A percentile compares a stretch with the other conserved stretches of the same genome.
phyloP scores from a whole-genome alignment of 108 stramenopile species.

The Cylindrotheca closterium region DNA sequence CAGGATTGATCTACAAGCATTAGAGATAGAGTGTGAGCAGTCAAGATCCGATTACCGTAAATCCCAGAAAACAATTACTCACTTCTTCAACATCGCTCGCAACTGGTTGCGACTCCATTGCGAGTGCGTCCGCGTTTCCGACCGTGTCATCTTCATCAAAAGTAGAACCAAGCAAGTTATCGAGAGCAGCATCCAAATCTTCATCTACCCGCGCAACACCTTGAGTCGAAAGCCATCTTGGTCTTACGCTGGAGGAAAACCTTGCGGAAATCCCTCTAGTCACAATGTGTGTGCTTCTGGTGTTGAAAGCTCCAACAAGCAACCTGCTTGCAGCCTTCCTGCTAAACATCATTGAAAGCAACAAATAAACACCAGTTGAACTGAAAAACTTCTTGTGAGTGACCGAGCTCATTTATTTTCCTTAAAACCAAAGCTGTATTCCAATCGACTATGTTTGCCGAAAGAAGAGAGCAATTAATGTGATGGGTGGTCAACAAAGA shows the following conservation, averaged over 20 bases:
- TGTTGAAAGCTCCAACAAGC: constrained; percentile 2
- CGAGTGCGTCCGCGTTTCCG: constrained; percentile 8
- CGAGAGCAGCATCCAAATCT: constrained; percentile 58
- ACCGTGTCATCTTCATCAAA: constrained; percentile 24
- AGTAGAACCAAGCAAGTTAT: constrained; percentile 49
- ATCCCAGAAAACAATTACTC: constrained; percentile 26
- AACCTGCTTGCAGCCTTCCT: constrained; percentile 2
- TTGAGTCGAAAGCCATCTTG: background rate
- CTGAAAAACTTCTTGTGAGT: background rate
- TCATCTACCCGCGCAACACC: constrained; percentile 39
- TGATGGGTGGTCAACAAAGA: no score
- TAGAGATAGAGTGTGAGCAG: background rate
- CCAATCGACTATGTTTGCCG: no score
- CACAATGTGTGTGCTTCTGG: background rate
- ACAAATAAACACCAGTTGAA: background rate
- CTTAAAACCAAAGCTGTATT: no score
- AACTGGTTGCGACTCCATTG: constrained; percentile 30
- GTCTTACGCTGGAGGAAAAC: background rate
- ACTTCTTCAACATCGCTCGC: constrained; percentile 38
- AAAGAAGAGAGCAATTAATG: no score
- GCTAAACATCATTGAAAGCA: constrained; percentile 7
- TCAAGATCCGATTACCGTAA: background rate
- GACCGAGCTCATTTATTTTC: background rate
- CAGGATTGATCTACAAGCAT: constrained; percentile 13
- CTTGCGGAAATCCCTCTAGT: background rate